Evolutionary conservation across 2,329 filamentous ascomycete species (phyloP).

Genomic region (Tolypocladium paradoxum): DNA sequence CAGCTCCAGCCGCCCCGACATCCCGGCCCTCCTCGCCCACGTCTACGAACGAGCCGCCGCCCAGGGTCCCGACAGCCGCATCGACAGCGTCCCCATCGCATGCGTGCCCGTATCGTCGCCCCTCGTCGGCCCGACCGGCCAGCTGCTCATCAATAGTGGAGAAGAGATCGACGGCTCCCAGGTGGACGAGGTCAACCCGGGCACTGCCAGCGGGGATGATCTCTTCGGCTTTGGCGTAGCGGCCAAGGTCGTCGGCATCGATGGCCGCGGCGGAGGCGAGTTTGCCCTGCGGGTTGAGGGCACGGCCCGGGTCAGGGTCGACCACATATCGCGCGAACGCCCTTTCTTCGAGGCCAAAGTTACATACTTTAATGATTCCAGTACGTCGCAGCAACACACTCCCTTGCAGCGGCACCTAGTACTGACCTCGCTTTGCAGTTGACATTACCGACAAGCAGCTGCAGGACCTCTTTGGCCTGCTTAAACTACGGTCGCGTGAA

Average conservation of each 20-base stretch:
- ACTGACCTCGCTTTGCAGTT: slow-evolving; percentile 10
- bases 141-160: slow-evolving; percentile 60
- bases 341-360: slow-evolving; percentile 83
- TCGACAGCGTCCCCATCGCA: slow-evolving; percentile 64
- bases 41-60: slow-evolving; percentile 68
- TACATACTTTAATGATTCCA: slow-evolving; percentile 57
- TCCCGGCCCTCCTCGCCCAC: slow-evolving; percentile 76
- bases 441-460: slow-evolving; percentile 45
- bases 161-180: slow-evolving; percentile 35
- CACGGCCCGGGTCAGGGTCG: slow-evolving; percentile 62
- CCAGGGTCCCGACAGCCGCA: slow-evolving; percentile 51
- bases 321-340: slow-evolving; percentile 54
- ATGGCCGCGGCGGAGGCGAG: slow-evolving; percentile 64
- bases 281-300: slow-evolving; percentile 83
- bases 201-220: slow-evolving; percentile 55
- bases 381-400: slow-evolving; percentile 27
- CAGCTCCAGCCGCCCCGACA: slow-evolving; percentile 68
- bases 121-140: slow-evolving; percentile 61
- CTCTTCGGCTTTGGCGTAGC: slow-evolving; percentile 76
- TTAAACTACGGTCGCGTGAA: slow-evolving; percentile 79
- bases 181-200: slow-evolving; percentile 41
- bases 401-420: neutral
- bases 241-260: slow-evolving; percentile 67
- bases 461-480: slow-evolving; percentile 61
- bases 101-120: slow-evolving; percentile 79